A percentile compares a stretch with the other conserved stretches of the same genome.
Conservation (phyloP, 2,329 filamentous ascomycete species). For the Macroventuria anomochaeta region DNA sequence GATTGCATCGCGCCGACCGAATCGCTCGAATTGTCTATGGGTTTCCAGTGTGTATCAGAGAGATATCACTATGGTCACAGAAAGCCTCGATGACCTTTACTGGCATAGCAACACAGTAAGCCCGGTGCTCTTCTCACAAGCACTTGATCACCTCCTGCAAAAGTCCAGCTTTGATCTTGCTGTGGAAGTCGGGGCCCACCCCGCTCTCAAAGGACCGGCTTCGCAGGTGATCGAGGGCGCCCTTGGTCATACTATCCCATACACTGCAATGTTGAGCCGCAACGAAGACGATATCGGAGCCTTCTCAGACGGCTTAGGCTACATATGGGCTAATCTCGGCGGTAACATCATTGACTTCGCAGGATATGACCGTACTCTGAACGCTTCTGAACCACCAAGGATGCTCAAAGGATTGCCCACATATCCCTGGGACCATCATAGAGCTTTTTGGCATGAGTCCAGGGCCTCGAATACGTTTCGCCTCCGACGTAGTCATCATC, state of each 20-base stretch:
- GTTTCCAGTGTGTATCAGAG: conserved; percentile 8
- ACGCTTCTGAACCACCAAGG: background rate
- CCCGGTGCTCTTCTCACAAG: conserved; percentile 50
- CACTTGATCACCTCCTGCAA: conserved; percentile 37
- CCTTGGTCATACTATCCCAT: conserved; percentile 15
- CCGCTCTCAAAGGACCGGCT: conserved; percentile 53
- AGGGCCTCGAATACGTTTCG: conserved; percentile 13
- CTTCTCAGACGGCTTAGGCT: conserved; percentile 20
- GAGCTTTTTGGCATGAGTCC: conserved; percentile 31
- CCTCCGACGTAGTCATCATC: conserved; percentile 17
- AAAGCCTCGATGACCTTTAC: conserved; percentile 41
- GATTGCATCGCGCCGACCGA: background rate
- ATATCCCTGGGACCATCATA: conserved; percentile 42
- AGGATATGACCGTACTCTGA: background rate
- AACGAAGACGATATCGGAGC: conserved; percentile 30
- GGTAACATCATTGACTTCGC: background rate
- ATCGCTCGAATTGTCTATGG: background rate
- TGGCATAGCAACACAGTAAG: conserved; percentile 55
- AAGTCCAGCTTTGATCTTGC: conserved; percentile 43
- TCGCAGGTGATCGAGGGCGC: conserved; percentile 41
- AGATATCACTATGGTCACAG: background rate
- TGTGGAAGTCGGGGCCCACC: conserved; percentile 57
- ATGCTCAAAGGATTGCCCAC: conserved; percentile 21
- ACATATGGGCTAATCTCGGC: conserved; percentile 2
- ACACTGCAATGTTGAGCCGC: conserved; percentile 29